Evolutionary conservation across 768 basidiomycete genomes (phyloP), one percentile per base, ranked within the genome.

Genomic region (Pulveroboletus sp.): DNA sequence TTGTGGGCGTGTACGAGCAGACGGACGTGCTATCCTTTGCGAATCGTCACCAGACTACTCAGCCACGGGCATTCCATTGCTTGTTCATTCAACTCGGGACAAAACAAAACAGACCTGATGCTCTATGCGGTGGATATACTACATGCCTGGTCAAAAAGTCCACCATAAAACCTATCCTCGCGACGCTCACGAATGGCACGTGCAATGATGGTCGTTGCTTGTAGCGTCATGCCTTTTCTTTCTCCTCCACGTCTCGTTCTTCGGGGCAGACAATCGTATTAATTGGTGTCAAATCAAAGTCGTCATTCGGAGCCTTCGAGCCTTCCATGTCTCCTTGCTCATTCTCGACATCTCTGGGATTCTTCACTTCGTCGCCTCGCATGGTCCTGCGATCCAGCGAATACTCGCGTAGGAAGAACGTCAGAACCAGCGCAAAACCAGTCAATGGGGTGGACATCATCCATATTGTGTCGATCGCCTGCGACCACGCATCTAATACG

Each of bases 391-490:
- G 75, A 39, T 80, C 68, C 31, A 88, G 69, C 17, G 82, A 76
- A 63, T 89, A 88, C 31, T 73, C 71, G 43, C 80, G 74, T 21
- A 89, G 42, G 57, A 85, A 76, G 24, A 87, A 59, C 14, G 77
- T 60, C 51, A 76, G 54, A 18, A 86, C 54, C 57, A 86, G 74
- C 26, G 76, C 72, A 37, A 72, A 70, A 11, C 79, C 82, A 12
- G 76, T 24, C 26, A 87, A 64, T 0, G 85, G 83, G 8, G 82
- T 79, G 63, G 74, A 74, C 21, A 83, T 78, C 37, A 82, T 54
- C 85, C 86, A 89, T 39, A 89, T 83, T 41, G 57, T 69, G 58
- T 74, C 73, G 37, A 89, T 81, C 2, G 85, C 79, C 30, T 74
- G 68, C 15, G 86, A 76, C 66, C 81, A 88, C 0, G 83, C 85